phyloP scores from a whole-genome alignment of 208 protist species.

The Acanthamoeba lenticulata region DNA sequence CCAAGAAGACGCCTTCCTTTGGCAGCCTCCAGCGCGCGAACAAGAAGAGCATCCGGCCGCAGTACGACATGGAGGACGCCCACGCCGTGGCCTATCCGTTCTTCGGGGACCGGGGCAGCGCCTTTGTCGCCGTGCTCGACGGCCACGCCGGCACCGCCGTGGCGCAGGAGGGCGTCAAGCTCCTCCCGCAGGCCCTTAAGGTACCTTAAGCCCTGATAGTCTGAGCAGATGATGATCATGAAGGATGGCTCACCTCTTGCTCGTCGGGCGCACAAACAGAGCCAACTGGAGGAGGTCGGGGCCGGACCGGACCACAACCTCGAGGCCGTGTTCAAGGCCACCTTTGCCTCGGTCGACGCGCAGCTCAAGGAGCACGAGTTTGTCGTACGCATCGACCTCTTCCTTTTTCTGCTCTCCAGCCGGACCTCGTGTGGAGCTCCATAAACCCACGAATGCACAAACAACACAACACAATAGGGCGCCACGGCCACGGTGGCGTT shows the following conservation, averaged over 20 bases:
- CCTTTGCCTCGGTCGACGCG: constrained; percentile 66
- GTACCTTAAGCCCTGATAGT: no score
- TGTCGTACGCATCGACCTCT: constrained; percentile 48
- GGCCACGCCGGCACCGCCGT: constrained; percentile 10
- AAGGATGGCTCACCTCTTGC: no score
- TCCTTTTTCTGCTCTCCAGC: background rate
- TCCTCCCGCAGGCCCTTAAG: background rate
- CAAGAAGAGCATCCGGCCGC: background rate
- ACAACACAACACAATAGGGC: background rate
- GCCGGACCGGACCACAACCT: background rate
- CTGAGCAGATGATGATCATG: no score
- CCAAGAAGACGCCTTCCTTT: constrained; percentile 47
- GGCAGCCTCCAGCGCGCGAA: background rate
- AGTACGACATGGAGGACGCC: constrained; percentile 65
- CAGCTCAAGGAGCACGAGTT: constrained; percentile 73
- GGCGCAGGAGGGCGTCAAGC: background rate
- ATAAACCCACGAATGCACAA: background rate
- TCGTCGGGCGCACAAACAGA: no score
- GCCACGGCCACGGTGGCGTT: constrained; percentile 74
- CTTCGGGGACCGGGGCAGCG: background rate
- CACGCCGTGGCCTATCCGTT: constrained; percentile 33
- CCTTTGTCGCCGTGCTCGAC: constrained; percentile 40
- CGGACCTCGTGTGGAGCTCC: no score
- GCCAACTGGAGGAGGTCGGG: background rate
- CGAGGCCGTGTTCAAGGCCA: background rate